phyloP scores from a whole-genome alignment of 2,329 filamentous ascomycete species.

The Pochonia chlamydosporia region DNA sequence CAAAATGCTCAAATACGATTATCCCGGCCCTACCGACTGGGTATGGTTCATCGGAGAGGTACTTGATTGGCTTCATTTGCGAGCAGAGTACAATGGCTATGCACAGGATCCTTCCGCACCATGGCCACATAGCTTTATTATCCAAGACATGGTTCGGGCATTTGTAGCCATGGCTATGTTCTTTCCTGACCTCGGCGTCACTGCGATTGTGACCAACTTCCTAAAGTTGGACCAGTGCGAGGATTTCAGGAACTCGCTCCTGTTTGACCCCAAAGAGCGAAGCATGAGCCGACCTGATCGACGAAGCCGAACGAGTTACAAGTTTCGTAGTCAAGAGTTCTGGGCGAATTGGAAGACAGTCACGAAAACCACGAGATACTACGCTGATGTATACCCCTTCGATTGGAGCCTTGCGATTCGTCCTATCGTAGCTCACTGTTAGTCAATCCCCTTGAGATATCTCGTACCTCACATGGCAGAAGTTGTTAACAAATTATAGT shows the following conservation, averaged over 20 bases:
- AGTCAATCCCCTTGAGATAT: no score
- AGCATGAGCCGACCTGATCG: slow-evolving; percentile 16
- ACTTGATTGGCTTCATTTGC: slow-evolving; percentile 17
- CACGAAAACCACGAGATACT: slow-evolving; percentile 9
- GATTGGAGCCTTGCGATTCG: slow-evolving; percentile 22
- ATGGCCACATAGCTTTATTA: slow-evolving; percentile 20
- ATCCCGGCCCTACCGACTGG: slow-evolving; percentile 16
- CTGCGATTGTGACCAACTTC: slow-evolving; percentile 13
- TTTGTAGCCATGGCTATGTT: slow-evolving; percentile 21
- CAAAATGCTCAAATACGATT: slow-evolving; percentile 10
- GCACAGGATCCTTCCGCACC: slow-evolving; percentile 10
- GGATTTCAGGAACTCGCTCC: slow-evolving; percentile 11
- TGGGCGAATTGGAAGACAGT: slow-evolving; percentile 18
- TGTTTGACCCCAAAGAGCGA: slow-evolving; percentile 17
- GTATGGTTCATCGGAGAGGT: slow-evolving; percentile 17
- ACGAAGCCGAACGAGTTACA: slow-evolving; percentile 17
- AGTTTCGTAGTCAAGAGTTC: slow-evolving; percentile 15
- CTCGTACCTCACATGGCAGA: no score
- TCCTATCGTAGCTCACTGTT: slow-evolving; percentile 18
- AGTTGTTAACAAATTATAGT: slow-evolving; percentile 16
- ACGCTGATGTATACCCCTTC: slow-evolving; percentile 16
- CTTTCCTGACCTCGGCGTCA: slow-evolving; percentile 12
- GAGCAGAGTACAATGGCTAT: slow-evolving; percentile 14
- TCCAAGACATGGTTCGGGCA: slow-evolving; percentile 18
- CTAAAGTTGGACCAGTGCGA: slow-evolving; percentile 13